Evolutionary conservation across 75 land plant genomes (phyloP).

Genomic region (Larix kaempferi): DNA sequence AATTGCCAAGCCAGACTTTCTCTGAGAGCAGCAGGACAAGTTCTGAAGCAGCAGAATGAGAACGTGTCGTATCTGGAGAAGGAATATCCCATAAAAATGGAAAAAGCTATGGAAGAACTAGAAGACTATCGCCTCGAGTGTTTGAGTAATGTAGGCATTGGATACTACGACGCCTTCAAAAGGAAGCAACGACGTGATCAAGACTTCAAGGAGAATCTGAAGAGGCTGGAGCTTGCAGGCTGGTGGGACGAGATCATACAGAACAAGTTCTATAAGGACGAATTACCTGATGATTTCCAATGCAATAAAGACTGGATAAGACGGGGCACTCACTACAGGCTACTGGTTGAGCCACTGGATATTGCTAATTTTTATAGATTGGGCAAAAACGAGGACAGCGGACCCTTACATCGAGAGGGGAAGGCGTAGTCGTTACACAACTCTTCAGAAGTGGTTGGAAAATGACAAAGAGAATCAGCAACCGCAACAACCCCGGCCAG

Average conservation of each 20-base stretch:
- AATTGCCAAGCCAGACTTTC: conserved; percentile 37
- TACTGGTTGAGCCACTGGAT: conserved; percentile 66
- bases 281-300: conserved; percentile 64
- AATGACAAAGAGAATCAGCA: conserved; percentile 4
- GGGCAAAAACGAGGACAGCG: conserved; percentile 47
- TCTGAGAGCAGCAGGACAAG: conserved; percentile 46
- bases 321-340: conserved; percentile 41
- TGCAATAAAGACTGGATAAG: conserved; percentile 38
- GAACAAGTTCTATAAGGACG: conserved; percentile 33
- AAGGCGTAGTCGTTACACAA: conserved; percentile 51
- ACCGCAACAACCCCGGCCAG: conserved; percentile 15
- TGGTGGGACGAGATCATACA: conserved; percentile 65
- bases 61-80: conserved; percentile 11
- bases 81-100: conserved; percentile 1
- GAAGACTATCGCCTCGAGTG: conserved; percentile 16
- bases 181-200: conserved; percentile 15
- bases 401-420: conserved; percentile 53
- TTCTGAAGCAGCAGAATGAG: conserved; percentile 27
- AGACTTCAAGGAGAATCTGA: conserved; percentile 54
- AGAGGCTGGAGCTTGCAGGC: conserved; percentile 43
- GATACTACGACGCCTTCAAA: conserved; percentile 67
- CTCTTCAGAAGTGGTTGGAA: conserved; percentile 48
- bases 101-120: conserved; percentile 17
- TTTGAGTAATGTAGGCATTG: conserved; percentile 23
- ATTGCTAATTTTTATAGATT: conserved; percentile 71